Conservation (phyloP, 495 filamentous ascomycete genomes). For the Podospora anserina region DNA sequence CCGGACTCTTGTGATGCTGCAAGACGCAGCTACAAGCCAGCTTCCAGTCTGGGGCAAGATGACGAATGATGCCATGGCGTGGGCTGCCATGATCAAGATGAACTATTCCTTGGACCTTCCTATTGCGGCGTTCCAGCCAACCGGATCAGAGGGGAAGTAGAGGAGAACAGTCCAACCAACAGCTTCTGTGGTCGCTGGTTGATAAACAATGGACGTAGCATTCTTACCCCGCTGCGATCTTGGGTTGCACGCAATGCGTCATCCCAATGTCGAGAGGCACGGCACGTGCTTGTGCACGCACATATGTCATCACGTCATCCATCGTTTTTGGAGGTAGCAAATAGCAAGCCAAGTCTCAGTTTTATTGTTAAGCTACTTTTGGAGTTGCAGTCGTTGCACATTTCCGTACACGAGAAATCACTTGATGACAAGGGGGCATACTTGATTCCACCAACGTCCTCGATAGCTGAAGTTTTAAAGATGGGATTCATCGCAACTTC, state of each 20-base stretch:
- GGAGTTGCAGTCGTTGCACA: too few relatives aligned
- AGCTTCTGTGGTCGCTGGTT: background rate
- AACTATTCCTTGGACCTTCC: background rate
- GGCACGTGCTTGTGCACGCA: background rate
- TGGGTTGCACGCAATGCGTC: background rate
- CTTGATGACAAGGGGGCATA: too few relatives aligned
- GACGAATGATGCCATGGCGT: background rate
- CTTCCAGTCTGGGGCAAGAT: background rate
- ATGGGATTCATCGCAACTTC: too few relatives aligned
- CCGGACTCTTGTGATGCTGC: background rate
- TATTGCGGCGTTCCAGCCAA: background rate
- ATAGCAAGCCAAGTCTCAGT: too few relatives aligned
- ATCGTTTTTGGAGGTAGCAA: too few relatives aligned
- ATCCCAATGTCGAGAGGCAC: background rate
- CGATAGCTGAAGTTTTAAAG: too few relatives aligned
- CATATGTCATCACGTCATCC: too few relatives aligned
- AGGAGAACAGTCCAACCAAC: background rate
- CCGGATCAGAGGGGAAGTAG: background rate
- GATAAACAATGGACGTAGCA: background rate
- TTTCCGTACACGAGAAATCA: too few relatives aligned
- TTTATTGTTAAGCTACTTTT: too few relatives aligned
- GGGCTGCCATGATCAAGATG: background rate
- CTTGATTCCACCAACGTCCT: too few relatives aligned
- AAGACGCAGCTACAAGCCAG: background rate
- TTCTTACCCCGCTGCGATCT: background rate